Conservation (phyloP, 139 green algal species). For the Chlorella sp. region DNA sequence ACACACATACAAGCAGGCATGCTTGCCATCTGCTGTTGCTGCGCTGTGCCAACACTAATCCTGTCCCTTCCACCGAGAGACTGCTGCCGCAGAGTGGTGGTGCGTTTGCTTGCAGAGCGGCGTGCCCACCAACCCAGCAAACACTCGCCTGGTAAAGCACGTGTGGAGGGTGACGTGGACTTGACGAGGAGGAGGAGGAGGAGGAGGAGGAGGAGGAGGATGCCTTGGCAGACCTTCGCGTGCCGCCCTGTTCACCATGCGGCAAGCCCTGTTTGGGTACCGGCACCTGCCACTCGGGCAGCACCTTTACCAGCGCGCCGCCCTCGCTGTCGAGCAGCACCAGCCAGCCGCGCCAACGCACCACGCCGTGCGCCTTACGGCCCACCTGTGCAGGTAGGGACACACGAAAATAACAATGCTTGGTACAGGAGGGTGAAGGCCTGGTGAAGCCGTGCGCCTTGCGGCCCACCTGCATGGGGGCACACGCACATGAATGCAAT, state of each 20-base stretch:
- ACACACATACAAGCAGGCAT: too few species aligned
- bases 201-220: too few species aligned
- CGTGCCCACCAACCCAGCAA: too few species aligned
- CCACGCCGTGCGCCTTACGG: slow-evolving; percentile 52
- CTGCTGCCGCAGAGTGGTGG: too few species aligned
- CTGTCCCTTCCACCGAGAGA: background rate
- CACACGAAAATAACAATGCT: too few species aligned
- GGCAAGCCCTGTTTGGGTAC: too few species aligned
- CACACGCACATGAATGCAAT: slow-evolving; percentile 30
- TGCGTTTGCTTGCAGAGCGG: background rate
- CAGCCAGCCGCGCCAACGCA: slow-evolving; percentile 32
- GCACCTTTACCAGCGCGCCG: slow-evolving; percentile 31
- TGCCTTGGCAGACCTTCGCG: too few species aligned
- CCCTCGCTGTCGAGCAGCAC: slow-evolving; percentile 57
- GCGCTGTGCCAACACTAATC: background rate
- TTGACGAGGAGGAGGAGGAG: too few species aligned
- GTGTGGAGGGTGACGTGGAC: too few species aligned
- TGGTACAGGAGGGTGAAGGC: too few species aligned
- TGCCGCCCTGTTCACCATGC: too few species aligned
- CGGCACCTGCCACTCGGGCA: slow-evolving; percentile 9
- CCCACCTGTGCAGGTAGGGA: slow-evolving; percentile 50
- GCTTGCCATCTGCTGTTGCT: background rate
- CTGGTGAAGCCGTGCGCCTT: slow-evolving; percentile 19
- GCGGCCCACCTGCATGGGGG: background rate
- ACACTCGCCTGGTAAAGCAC: too few species aligned